A percentile compares a stretch with the other conserved stretches of the same genome.
Evolutionary conservation across 2,329 filamentous ascomycete species (phyloP).

Genomic region (Paradendryphiella salina): DNA sequence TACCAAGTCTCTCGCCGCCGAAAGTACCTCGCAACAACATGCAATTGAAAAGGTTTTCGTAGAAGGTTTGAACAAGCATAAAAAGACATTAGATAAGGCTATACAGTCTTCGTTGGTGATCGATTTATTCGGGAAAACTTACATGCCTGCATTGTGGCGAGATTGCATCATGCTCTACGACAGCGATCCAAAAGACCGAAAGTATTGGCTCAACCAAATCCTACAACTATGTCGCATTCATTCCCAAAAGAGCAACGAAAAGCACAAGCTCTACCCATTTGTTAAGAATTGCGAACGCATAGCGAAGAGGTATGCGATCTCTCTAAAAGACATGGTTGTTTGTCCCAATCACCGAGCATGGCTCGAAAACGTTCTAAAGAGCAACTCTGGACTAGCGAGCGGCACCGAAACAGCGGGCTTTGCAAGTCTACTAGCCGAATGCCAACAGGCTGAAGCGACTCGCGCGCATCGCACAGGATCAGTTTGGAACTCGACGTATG

Average conservation of each 20-base stretch:
- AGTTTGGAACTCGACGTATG: neutral
- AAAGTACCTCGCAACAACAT: neutral
- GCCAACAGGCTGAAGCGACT: no score
- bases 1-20: neutral
- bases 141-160: neutral
- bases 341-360: neutral
- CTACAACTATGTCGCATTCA: neutral
- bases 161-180: neutral
- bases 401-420: neutral
- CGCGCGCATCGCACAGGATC: neutral
- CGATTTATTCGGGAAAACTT: neutral
- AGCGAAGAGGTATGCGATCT: neutral
- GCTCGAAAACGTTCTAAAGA: neutral
- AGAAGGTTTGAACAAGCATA: neutral
- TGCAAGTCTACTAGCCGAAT: neutral
- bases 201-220: neutral
- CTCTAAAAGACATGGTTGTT: neutral
- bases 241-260: no score
- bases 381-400: no score
- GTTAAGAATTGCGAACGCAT: neutral
- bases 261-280: neutral
- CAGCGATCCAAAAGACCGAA: neutral
- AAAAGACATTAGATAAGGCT: neutral
- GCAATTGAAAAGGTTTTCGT: neutral
- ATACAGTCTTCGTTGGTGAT: neutral